phyloP scores from a whole-genome alignment of 148 eudicot species.

The Fagopyrum tataricum region DNA sequence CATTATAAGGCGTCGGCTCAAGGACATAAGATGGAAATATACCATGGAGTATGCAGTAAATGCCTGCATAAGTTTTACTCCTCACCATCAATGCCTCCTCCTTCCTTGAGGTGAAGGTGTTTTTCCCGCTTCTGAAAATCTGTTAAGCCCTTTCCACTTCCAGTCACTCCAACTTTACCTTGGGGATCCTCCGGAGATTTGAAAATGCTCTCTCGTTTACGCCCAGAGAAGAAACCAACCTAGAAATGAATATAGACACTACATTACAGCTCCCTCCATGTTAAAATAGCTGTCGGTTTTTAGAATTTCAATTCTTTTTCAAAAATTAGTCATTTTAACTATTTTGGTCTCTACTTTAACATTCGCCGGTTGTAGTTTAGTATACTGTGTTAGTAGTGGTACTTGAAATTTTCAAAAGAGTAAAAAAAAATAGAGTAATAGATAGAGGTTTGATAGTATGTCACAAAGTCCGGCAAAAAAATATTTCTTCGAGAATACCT shows the following conservation, averaged over 20 bases:
- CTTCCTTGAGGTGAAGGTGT: constrained; percentile 90
- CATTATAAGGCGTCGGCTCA: neutral
- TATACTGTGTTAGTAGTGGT: too few relatives aligned
- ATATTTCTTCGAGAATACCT: constrained; percentile 34
- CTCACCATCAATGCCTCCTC: constrained; percentile 51
- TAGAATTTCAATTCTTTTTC: too few relatives aligned
- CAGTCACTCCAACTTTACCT: constrained; percentile 97
- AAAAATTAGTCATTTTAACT: too few relatives aligned
- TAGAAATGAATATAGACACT: constrained; percentile 14
- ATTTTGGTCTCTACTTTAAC: too few relatives aligned
- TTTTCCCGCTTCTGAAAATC: constrained; percentile 95
- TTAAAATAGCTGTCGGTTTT: too few relatives aligned
- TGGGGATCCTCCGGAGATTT: constrained; percentile 95
- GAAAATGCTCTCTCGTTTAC: constrained; percentile 91
- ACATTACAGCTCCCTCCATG: neutral
- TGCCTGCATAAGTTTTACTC: constrained; percentile 26
- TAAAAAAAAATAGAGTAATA: too few relatives aligned
- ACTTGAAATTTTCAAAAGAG: too few relatives aligned
- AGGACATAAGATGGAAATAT: neutral
- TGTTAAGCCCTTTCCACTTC: constrained; percentile 96
- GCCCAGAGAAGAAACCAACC: constrained; percentile 95
- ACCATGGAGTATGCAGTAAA: neutral
- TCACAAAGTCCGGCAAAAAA: neutral
- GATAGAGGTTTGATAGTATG: neutral
- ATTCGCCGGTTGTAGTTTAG: too few relatives aligned